Base-by-base conservation (phyloP, 805 yeast species). In the Metschnikowia aberdeeniae region DNA sequence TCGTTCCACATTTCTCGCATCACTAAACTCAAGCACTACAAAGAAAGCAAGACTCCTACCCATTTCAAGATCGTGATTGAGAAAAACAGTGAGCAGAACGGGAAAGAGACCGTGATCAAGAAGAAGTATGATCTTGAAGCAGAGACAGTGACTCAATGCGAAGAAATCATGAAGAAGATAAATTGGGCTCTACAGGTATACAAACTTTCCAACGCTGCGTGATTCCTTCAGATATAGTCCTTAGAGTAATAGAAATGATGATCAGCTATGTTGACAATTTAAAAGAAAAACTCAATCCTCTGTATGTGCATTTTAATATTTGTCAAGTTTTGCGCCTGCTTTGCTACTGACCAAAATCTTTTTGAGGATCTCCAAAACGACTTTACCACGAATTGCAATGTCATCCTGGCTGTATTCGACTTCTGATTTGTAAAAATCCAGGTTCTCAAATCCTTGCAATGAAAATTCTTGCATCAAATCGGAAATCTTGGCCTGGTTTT, bases 101-200 rank as follows among this genome's bases (percentile, higher is more conserved):
- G 58, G 2, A 74, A 76, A 62, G 86, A 86, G 55, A 68, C 80
- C 0, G 75, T 76, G 2, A 84, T 86, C 2, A 78, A 84, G 28
- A 89, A 90, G 62, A 79, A 93, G 55, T 90, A 92, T 61, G 95
- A 89, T 56, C 75, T 92, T 46, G 97, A 90, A 56, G 93, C 96
- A 0, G 70, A 72, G 5, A 77, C 73, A 36, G 68, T 74, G 0
- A 60, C 61, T 2, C 85, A 85, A 46, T 80, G 93, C 37, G 74
- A 72, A 31, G 95, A 86, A 50, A 90, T 92, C 44, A 84, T 92
- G 7, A 69, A 76, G n/a, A 83, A 84, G 54, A 72, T 92, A 38
- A 74, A 75, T 40, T 73, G 76, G 57, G 72, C 86, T 29, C 66
- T 78, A 31, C 74, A 72, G 41, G 79, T 82, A 1, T 82, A 82